Base-by-base conservation (phyloP, 192 early-diverging fungal species). In the Entomortierella lignicola region DNA sequence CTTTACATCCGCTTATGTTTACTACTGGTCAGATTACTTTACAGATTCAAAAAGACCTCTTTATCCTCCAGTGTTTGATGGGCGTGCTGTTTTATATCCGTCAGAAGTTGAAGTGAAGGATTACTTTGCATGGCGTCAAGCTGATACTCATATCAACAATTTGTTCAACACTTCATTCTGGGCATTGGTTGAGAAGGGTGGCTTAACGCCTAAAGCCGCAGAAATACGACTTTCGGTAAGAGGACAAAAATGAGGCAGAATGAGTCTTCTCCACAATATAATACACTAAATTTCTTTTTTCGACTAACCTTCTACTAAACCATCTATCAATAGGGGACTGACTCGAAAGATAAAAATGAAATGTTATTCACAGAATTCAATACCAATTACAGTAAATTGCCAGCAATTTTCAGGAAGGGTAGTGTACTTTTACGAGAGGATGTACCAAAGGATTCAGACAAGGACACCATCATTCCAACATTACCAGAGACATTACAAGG, bases 91-190 rank as follows among this genome's bases (percentile, higher is more conserved):
- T 8, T 82, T 85, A 32, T 99, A 99, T 77, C 98, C 98, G 20
- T 87, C 87, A 2, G 87, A 91, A 41, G 68, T 90, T 50, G 93
- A 93, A 53, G 60, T 99, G 64, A 88, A 92, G 69, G 98, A 99
- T 83, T 99, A 99, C 81, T 84, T 99, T 60, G 81, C 85, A 51
- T 99, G 98, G 98, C 83, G 98, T 30, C 97, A 98, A 72, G 97
- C 91, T 18, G 96, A 98, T 72, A 97, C 81, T 66, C 95, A 95
- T 72, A 95, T 96, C 81, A 96, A 96, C 83, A 96, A 96, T 72
- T 73, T 96, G 64, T 99, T 98, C 85, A 99, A 99, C 81, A 99
- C 98, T 4, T 88, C 91, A 10, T 98, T 97, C 77, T 98, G 97
- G 96, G 82, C 88, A 12, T 79, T 99, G 39, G 96, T 98, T 29